Evolutionary conservation across 2,329 filamentous ascomycete species (phyloP), one percentile per base, ranked within the genome.

Genomic region (Pseudogymnoascus sp.): DNA sequence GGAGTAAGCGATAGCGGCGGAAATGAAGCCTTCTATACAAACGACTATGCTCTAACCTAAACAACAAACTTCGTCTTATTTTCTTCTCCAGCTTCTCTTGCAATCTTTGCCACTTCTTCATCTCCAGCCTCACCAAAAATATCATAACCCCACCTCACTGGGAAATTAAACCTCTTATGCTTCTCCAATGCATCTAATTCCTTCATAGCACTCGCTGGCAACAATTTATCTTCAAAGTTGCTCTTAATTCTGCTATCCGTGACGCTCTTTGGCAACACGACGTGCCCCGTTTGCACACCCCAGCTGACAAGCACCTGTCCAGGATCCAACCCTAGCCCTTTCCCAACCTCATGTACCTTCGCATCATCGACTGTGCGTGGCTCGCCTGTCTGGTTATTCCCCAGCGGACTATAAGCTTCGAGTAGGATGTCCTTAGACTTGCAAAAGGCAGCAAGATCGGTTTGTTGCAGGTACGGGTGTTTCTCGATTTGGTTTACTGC

Each of bases 201-300:
- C 59, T 72, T 70, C 62, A 77, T 74, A 1, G 70, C 73, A 46
- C 75, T 74, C 7, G 70, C 70, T 1, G 76, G 72, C 26, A 79
- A 67, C 63, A 75, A 72, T 77, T 76, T 65, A 80, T 71, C 80
- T 71, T 85, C 78, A 70, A 86, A 83, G 75, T 90, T 90, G 71
- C 80, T 82, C 73, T 78, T 76, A 67, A 88, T 88, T 42, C 85
- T 78, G 40, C 76, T 76, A 23, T 81, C 79, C 33, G 81, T 86
- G 42, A 82, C 83, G 68, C 82, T 86, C 79, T 88, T 88, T 64
- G 85, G 85, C 65, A 88, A 78, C 40, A 86, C 83, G 10, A 85
- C 80, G 72, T 85, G 84, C 61, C 83, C 83, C 66, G 81, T 77
- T 63, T 77, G 74, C 62, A 84, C 73, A 66, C 82, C 83, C 83